Base-by-base conservation (phyloP, 768 basidiomycete genomes). In the Candolleomyces aberdarensis region DNA sequence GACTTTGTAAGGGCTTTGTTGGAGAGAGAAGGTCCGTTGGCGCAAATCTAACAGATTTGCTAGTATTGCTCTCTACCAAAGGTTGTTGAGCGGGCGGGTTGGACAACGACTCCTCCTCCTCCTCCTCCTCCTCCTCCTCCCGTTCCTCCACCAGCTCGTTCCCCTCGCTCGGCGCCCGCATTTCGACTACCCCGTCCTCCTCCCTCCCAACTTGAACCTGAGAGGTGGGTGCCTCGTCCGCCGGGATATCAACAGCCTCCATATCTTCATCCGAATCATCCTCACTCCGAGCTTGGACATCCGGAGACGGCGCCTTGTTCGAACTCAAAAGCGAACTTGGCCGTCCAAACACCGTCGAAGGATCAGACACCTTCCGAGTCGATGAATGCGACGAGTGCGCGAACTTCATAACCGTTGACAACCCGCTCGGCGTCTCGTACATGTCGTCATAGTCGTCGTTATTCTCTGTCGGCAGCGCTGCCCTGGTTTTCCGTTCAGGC, bases 261-360 rank as follows among this genome's bases (percentile, higher is more conserved):
- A 83, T 71, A 54, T 85, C 82, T 8, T 83, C 79, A 39, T 79
- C 78, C 14, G 66, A 49, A n/a, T 59, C 49, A 52, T 26, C 26
- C 26, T 65, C 63, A 20, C 43, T 56, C 22, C 9, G 41, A 5
- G 11, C 36, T 36, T 36, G 36, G 5, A 22, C 56, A 20, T 19
- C 44, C 15, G 22, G 8, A 40, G 53, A 44, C 17, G 48, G 29
- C 29, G 41, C 36, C 9, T 51, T n/a, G 17, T n/a, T 44, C 11
- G 26, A 26, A 26, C 39, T 36, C 58, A 44, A 46, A 22, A 64
- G 32, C 14, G 57, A 31, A 15, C 43, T 36, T 2, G 49, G 40
- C 8, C 39, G 4, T 19, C 65, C 65, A 49, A 66, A 66, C 41
- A 59, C 10, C 44, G 60, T 14, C n/a, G 59, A 39, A 19, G 55